Conservation (phyloP, 2,329 filamentous ascomycete species). For the Simplicillium sp. region DNA sequence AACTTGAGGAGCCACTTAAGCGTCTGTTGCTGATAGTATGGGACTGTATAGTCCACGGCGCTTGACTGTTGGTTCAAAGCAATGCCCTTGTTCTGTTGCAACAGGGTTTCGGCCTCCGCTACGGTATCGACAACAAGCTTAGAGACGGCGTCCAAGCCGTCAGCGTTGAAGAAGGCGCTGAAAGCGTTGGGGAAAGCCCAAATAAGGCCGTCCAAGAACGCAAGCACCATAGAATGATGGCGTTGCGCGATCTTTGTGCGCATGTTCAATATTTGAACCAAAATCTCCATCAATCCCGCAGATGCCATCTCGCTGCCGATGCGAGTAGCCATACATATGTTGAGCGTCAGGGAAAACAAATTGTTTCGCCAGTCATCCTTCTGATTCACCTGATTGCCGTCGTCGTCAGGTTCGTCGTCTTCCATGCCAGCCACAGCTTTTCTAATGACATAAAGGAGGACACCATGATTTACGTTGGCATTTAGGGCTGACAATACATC, state of each 20-base stretch:
- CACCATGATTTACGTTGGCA: slow-evolving; percentile 91
- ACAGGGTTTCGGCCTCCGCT: slow-evolving; percentile 54
- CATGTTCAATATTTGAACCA: slow-evolving; percentile 80
- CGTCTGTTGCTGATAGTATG: slow-evolving; percentile 87
- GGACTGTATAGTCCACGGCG: slow-evolving; percentile 85
- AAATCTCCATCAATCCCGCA: slow-evolving; percentile 79
- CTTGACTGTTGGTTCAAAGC: slow-evolving; percentile 61
- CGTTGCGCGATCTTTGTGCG: slow-evolving; percentile 75
- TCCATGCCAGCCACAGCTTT: slow-evolving; percentile 82
- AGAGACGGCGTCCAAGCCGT: slow-evolving; percentile 85
- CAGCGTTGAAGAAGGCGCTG: slow-evolving; percentile 68
- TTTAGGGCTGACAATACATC: slow-evolving; percentile 89
- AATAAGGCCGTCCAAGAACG: slow-evolving; percentile 81
- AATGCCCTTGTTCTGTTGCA: slow-evolving; percentile 63
- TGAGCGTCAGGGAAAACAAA: slow-evolving; percentile 78
- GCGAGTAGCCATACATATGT: slow-evolving; percentile 64
- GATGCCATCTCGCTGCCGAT: slow-evolving; percentile 78
- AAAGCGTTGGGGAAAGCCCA: slow-evolving; percentile 81
- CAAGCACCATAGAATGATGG: slow-evolving; percentile 73
- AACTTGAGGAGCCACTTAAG: slow-evolving; percentile 93
- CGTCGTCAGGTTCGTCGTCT: slow-evolving; percentile 40
- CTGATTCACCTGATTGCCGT: slow-evolving; percentile 51
- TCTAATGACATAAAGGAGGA: slow-evolving; percentile 84
- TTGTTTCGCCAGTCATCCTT: slow-evolving; percentile 85
- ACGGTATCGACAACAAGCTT: slow-evolving; percentile 76